Percentiles rank a stretch among this genome's conserved stretches.
Evolutionary conservation across 305 asterid genomes (phyloP).

Genomic region (Striga hermonthica): DNA sequence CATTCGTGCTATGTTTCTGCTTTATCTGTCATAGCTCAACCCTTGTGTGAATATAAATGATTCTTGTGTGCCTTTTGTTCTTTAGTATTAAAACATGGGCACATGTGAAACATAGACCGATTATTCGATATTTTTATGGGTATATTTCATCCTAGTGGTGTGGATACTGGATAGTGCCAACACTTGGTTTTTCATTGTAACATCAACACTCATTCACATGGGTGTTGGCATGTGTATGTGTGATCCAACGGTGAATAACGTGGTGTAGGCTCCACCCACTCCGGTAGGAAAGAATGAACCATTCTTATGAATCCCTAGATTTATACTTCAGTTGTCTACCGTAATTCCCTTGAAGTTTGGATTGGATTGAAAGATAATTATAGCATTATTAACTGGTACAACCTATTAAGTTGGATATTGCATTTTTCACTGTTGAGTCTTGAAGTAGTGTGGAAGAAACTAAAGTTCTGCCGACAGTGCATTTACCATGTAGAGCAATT

Average conservation of each 20-base stretch:
- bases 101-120: background rate
- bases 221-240: too few species aligned
- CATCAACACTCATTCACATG: too few species aligned
- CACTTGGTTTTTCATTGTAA: too few species aligned
- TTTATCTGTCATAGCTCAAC: background rate
- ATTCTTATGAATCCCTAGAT: background rate
- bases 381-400: background rate
- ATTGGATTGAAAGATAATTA: conserved; percentile 10
- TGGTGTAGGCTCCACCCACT: too few species aligned
- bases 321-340: background rate
- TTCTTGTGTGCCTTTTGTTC: background rate
- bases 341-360: background rate
- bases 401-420: background rate
- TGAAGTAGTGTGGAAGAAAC: conserved; percentile 10
- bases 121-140: background rate
- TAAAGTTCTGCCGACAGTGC: background rate
- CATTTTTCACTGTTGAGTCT: conserved; percentile 13
- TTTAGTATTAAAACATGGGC: conserved; percentile 6
- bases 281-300: too few species aligned
- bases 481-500: background rate
- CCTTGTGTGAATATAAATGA: background rate
- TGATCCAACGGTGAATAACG: too few species aligned
- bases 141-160: too few species aligned
- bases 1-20: conserved; percentile 7
- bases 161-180: too few species aligned